Evolutionary conservation across 2,329 filamentous ascomycete species (phyloP), one percentile per base, ranked within the genome.

Genomic region (Aureobasidium sp.): DNA sequence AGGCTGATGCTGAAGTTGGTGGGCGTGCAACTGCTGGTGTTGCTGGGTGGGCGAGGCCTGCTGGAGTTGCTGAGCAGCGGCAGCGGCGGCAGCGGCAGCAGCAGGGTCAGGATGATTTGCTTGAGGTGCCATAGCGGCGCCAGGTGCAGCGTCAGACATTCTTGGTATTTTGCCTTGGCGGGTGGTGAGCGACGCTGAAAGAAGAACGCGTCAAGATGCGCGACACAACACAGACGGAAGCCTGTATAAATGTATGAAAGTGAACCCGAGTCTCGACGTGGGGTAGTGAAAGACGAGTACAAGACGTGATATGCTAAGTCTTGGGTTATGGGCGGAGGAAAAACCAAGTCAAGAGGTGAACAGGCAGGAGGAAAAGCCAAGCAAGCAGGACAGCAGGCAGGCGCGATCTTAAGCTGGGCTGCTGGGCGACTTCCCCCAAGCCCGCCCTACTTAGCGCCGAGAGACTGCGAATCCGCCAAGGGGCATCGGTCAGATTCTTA

Each of bases 51-150:
- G 59, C n/a, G 49, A 53, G 25, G 49, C 39, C n/a, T 61, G 49
- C 32, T 61, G 59, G 11, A 54, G 50, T 32, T 61, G 49, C 13
- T 61, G 59, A 49, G 57, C 57, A 16, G 57, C 57, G 7, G 57
- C 57, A 6, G 57, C 57, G 36, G 57, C 57, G 27, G 57, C 57
- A 8, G 45, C 57, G 9, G 45, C 57, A 13, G 57, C 57, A 8
- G 57, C 57, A 25, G 57, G 57, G 27, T 59, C 45, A 32, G 57
- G 57, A 9, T 59, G 57, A 29, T 59, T 32, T n/a, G 47, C 29
- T 21, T 49, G 57, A 41, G 45, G 32, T 21, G 50, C 50, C 54
- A 57, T 32, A 15, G 53, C 52, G 32, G 32, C 48, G 2, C 36
- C 55, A 16, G 30, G 29, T 5, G 54, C 34, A 29, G 44, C 45